A percentile compares a stretch with the other conserved stretches of the same genome.
Evolutionary conservation across 164 flowering plant genomes (phyloP).

Genomic region (Stephania japonica): DNA sequence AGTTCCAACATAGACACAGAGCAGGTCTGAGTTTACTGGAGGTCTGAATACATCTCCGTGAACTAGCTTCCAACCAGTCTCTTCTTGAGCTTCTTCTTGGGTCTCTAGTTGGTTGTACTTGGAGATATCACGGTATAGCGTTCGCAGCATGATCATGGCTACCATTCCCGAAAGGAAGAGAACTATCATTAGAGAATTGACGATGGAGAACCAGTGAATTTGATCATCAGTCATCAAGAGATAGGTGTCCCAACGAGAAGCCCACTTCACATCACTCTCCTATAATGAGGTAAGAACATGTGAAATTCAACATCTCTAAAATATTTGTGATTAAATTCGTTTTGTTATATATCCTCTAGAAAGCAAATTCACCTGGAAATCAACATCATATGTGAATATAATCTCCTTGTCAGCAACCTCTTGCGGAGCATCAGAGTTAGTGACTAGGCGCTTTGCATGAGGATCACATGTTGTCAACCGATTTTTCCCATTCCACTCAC

Average conservation of each 20-base stretch:
- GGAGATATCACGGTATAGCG: conserved; percentile 71
- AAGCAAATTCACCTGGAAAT: conserved; percentile 51
- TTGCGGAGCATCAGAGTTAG: conserved; percentile 74
- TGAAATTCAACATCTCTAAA: conserved; percentile 52
- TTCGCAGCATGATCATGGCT: conserved; percentile 75
- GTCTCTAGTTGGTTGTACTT: conserved; percentile 71
- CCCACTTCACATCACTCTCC: conserved; percentile 51
- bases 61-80: conserved; percentile 49
- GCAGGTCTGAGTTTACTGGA: conserved; percentile 13
- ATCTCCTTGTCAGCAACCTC: conserved; percentile 76
- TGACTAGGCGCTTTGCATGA: conserved; percentile 60
- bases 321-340: conserved; percentile 56
- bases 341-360: conserved; percentile 12
- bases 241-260: conserved; percentile 79
- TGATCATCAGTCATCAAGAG: conserved; percentile 64
- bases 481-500: conserved; percentile 60
- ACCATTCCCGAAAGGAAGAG: conserved; percentile 82
- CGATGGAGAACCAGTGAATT: conserved; percentile 76
- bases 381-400: conserved; percentile 90
- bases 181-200: conserved; percentile 73
- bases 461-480: conserved; percentile 81
- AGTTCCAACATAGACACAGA: conserved; percentile 17
- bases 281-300: conserved; percentile 71
- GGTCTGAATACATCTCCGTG: conserved; percentile 18
- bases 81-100: conserved; percentile 77